These are phyloP conservation scores for Cladosporium sp. DNA, from an alignment of 2,329 filamentous ascomycete genomes.

Conservation along the genomic window DNA sequence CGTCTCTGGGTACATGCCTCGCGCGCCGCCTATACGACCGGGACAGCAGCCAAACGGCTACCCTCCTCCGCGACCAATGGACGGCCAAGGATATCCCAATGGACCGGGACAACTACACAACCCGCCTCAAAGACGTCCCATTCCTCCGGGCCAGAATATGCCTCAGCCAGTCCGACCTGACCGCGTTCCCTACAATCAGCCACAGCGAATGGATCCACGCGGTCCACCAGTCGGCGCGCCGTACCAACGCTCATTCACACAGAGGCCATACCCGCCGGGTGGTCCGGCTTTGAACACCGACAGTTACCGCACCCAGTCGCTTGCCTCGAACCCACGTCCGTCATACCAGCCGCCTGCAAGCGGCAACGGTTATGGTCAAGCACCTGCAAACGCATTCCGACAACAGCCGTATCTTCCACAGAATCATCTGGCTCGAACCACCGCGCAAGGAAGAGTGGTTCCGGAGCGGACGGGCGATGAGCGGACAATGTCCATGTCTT, in stretches of 20 bases:
- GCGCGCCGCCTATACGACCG: slow-evolving; percentile 61
- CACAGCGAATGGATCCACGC: slow-evolving; percentile 67
- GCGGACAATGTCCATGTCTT: slow-evolving; percentile 93
- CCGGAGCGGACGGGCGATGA: slow-evolving; percentile 84
- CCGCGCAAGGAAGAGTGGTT: slow-evolving; percentile 85
- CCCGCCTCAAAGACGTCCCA: slow-evolving; percentile 44
- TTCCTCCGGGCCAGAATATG: slow-evolving; percentile 54
- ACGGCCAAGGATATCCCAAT: slow-evolving; percentile 6
- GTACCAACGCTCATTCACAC: slow-evolving; percentile 41
- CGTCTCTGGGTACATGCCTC: slow-evolving; percentile 57
- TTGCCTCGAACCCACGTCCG: slow-evolving; percentile 74
- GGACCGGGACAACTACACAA: slow-evolving; percentile 23
- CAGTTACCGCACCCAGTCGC: slow-evolving; percentile 86
- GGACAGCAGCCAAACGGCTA: slow-evolving; percentile 33
- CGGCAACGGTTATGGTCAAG: slow-evolving; percentile 54
- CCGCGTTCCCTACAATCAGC: slow-evolving; percentile 69
- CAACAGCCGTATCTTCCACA: slow-evolving; percentile 67
- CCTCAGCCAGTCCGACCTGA: slow-evolving; percentile 63
- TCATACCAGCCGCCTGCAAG: slow-evolving; percentile 64
- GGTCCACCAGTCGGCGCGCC: slow-evolving; percentile 51
- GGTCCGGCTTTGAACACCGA: slow-evolving; percentile 72
- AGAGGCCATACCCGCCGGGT: slow-evolving; percentile 32
- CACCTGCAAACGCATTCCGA: slow-evolving; percentile 74
- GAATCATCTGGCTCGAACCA: slow-evolving; percentile 70
- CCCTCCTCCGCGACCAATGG: slow-evolving; percentile 26